Conservation (phyloP, 1,284 basidiomycete species). For the Malassezia pachydermatis region DNA sequence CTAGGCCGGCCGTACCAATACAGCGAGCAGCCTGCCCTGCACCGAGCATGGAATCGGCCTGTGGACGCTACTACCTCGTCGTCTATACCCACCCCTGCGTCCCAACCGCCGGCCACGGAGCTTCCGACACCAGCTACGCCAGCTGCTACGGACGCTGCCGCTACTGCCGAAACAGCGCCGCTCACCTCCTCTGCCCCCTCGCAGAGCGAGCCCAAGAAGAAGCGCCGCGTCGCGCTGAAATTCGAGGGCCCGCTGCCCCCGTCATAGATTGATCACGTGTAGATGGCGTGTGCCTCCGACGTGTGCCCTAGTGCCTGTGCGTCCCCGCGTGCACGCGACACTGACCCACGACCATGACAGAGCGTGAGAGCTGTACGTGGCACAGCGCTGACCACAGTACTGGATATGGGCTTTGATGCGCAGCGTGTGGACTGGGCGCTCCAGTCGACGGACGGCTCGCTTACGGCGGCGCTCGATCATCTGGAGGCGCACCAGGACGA, state of each 20-base stretch:
- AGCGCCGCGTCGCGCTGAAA: constrained; percentile 70
- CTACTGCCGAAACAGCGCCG: constrained; percentile 22
- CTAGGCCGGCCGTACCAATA: constrained; percentile 57
- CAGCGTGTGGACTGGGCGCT: constrained; percentile 46
- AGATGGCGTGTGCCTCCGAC: background rate
- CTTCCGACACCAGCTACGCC: background rate
- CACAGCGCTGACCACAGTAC: constrained; percentile 18
- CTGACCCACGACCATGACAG: constrained; percentile 8
- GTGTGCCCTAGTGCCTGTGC: too few species aligned
- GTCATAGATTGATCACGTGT: constrained; percentile 2
- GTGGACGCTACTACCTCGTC: too few species aligned
- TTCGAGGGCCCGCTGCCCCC: constrained; percentile 45
- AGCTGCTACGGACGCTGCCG: constrained; percentile 38
- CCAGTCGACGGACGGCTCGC: constrained; percentile 27
- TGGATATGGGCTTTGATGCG: constrained; percentile 44
- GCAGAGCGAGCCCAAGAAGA: constrained; percentile 67
- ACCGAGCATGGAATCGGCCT: background rate
- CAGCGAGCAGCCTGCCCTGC: constrained; percentile 29
- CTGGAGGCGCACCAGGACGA: constrained; percentile 39
- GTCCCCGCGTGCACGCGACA: constrained; percentile 1
- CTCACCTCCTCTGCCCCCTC: too few species aligned
- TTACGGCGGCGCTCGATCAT: constrained; percentile 44
- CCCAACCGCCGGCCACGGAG: background rate
- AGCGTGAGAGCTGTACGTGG: constrained; percentile 13
- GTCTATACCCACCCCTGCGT: background rate